These are phyloP conservation scores for Russula abietina DNA, from an alignment of 768 basidiomycete species.

Conservation along the genomic window DNA sequence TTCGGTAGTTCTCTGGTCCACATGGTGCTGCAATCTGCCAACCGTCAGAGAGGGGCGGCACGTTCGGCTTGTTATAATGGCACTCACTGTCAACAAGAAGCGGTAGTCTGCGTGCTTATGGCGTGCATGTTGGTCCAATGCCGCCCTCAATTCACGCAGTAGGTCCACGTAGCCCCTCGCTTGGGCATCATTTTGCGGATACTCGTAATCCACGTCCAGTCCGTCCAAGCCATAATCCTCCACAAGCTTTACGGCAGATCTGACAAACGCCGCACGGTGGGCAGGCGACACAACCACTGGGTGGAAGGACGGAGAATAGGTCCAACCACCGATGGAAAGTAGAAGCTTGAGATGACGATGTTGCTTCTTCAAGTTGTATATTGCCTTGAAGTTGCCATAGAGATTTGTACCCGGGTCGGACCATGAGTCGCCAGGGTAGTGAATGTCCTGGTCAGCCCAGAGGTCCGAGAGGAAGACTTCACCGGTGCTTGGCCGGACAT, in stretches of 20 bases:
- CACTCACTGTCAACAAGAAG: conserved; percentile 68
- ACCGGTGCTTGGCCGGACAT: conserved; percentile 75
- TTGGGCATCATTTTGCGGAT: conserved; percentile 72
- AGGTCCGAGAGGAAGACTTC: conserved; percentile 83
- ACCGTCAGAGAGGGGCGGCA: conserved; percentile 15
- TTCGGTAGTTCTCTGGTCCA: conserved; percentile 79
- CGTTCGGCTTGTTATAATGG: not conserved
- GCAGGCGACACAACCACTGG: conserved; percentile 63
- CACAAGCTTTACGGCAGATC: conserved; percentile 67
- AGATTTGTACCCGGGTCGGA: conserved; percentile 85
- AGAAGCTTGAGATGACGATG: conserved; percentile 75
- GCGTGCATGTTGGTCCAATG: conserved; percentile 69
- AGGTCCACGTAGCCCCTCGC: conserved; percentile 82
- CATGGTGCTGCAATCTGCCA: conserved; percentile 86
- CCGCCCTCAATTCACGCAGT: conserved; percentile 65
- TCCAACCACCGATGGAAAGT: conserved; percentile 94
- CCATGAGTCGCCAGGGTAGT: conserved; percentile 94
- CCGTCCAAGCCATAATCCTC: conserved; percentile 94
- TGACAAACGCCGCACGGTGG: conserved; percentile 71
- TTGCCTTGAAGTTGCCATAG: conserved; percentile 92
- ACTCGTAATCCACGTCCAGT: conserved; percentile 90
- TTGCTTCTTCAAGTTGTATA: conserved; percentile 85
- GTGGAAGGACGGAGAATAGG: conserved; percentile 83
- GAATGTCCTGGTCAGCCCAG: conserved; percentile 97
- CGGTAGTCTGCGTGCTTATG: conserved; percentile 55